Conservation (phyloP, 371 early-diverging fungal species). For the Mycotypha africana region DNA sequence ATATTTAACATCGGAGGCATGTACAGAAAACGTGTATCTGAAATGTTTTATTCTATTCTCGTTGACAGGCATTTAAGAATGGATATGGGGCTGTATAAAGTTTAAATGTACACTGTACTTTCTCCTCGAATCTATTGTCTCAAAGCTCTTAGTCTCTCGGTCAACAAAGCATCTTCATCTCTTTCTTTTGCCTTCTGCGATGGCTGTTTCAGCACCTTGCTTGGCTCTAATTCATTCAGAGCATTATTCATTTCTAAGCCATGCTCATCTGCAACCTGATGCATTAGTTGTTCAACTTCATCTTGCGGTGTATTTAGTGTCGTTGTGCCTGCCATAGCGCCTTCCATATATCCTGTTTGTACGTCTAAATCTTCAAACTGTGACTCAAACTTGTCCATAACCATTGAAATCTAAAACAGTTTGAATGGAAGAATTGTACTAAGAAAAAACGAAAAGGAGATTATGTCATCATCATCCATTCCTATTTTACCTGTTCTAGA, state of each 20-base stretch:
- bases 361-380: conserved; percentile 95
- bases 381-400: conserved; percentile 93
- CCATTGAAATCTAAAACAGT: conserved; percentile 80
- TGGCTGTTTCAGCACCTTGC: conserved; percentile 21
- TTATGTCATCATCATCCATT: too few species aligned
- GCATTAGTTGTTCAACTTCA: conserved; percentile 88
- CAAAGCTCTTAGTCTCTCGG: conserved; percentile 29
- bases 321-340: conserved; percentile 82
- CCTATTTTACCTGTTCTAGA: conserved; percentile 86
- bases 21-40: too few species aligned
- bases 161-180: conserved; percentile 25
- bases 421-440: too few species aligned
- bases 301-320: conserved; percentile 79
- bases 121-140: conserved; percentile 30
- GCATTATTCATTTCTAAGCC: conserved; percentile 78
- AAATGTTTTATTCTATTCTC: too few species aligned
- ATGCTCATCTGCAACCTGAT: conserved; percentile 92
- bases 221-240: conserved; percentile 49
- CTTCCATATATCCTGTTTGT: conserved; percentile 90
- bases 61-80: too few species aligned
- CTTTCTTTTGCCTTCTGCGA: conserved; percentile 19
- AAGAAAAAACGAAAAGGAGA: too few species aligned
- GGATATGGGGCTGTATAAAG: too few species aligned
- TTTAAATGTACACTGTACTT: too few species aligned
- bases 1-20: too few species aligned